phyloP scores from a whole-genome alignment of 2,329 filamentous ascomycete species.

The Colletotrichum echinochloae region DNA sequence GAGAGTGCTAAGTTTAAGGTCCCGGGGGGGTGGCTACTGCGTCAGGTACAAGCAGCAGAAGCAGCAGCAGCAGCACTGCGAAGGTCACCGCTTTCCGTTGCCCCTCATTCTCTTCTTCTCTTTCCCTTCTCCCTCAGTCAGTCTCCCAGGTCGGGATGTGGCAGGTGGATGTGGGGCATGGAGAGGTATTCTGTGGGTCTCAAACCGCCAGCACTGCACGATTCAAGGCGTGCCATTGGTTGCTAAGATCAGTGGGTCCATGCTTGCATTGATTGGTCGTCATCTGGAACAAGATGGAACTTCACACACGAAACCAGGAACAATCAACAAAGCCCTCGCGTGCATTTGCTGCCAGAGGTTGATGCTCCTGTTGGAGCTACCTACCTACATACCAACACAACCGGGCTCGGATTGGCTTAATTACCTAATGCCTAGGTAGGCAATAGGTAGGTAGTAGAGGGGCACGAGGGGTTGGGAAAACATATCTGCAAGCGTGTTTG shows the following conservation, averaged over 20 bases:
- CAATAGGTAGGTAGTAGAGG: too few relatives aligned
- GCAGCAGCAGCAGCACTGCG: not conserved
- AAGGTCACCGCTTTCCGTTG: conserved; percentile 39
- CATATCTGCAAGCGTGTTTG: not conserved
- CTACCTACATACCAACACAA: too few relatives aligned
- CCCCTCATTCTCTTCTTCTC: conserved; percentile 28
- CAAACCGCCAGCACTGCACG: conserved; percentile 8
- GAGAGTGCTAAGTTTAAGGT: conserved; percentile 7
- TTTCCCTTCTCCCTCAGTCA: not conserved
- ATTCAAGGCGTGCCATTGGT: conserved; percentile 13
- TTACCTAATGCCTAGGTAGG: too few relatives aligned
- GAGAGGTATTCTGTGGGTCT: conserved; percentile 17
- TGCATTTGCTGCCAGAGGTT: conserved; percentile 1
- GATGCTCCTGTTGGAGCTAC: not conserved
- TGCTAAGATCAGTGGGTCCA: not conserved
- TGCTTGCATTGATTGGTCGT: conserved; percentile 35
- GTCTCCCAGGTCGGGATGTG: conserved; percentile 13
- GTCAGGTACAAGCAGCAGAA: not conserved
- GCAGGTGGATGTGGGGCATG: conserved; percentile 8
- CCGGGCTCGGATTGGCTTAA: not conserved
- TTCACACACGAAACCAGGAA: conserved; percentile 41
- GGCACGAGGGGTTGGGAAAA: not conserved
- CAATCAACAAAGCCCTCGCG: conserved; percentile 22
- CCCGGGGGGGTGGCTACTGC: not conserved
- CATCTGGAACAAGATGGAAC: conserved; percentile 41